Base-by-base conservation (phyloP, 2,329 filamentous ascomycete genomes). In the Xylaria digitata region DNA sequence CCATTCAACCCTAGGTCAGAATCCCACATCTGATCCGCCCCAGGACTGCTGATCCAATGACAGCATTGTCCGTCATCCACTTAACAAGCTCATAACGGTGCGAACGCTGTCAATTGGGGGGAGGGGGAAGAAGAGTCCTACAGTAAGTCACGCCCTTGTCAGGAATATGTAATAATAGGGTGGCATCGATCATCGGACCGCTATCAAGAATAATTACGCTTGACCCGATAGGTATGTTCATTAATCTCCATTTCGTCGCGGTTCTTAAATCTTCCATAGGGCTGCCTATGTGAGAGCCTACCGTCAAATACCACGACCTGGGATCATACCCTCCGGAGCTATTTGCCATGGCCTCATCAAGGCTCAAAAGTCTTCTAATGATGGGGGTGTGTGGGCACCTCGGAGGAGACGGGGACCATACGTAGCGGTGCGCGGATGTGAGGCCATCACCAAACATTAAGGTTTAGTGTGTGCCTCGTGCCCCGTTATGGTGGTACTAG, bases 391-490 rank as follows among this genome's bases (percentile, higher is more conserved):
- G 61, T 64, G 46, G 55, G 34, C 61, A 67, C 45, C 11, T 26
- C 43, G 30, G 49, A 46, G 17, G 34, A 61, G 40, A 58, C 32
- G 61, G 55, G 49, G 49, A 59, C 60, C 42, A 45, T 48, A 48
- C 54, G 60, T 43, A 55, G 64, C 61, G 45, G 62, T 60, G 48
- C 55, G 48, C 65, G 64, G 70, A 67, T 67, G 65, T 69, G 72
- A 74, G 62, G 70, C 68, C 67, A 72, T 74, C 72, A 57, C 58
- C 70, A 72, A 37, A 65, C 64, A 66, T 61, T 62, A 61, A 66
- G 68, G 67, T 64, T 63, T 46, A 66, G 63, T 69, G 70, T 61
- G 63, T 69, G 70, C 70, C 70, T 71, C 66, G 68, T 40, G 37
- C 61, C 65, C 66, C 67, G 68, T 72, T 68, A 26, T 57, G 62